phyloP scores from a whole-genome alignment of 495 filamentous ascomycete genomes.

The Aspergillus biplanus region DNA sequence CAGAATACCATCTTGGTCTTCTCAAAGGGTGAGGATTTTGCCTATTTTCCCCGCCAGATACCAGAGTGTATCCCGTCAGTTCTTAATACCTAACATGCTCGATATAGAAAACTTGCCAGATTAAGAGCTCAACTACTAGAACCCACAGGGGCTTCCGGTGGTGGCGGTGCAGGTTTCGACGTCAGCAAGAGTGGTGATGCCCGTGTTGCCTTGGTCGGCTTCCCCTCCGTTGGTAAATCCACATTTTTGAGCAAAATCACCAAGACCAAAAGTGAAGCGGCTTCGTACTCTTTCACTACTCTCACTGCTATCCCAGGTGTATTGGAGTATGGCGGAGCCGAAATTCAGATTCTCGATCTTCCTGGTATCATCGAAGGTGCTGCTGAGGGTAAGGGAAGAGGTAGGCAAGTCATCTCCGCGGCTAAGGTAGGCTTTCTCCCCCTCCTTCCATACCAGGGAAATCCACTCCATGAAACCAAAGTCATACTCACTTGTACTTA shows the following conservation, averaged over 20 bases:
- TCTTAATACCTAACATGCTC: neutral
- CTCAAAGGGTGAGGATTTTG: conserved; percentile 77
- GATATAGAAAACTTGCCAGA: conserved; percentile 78
- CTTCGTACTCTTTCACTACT: conserved; percentile 97
- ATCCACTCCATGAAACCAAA: too few relatives aligned
- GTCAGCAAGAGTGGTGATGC: conserved; percentile 97
- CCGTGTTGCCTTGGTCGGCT: conserved; percentile 94
- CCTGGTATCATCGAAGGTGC: conserved; percentile 99
- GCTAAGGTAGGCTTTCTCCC: conserved; percentile 61
- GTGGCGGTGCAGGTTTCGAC: conserved; percentile 85
- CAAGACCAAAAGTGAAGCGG: conserved; percentile 96
- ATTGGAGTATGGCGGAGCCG: conserved; percentile 95
- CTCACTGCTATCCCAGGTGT: conserved; percentile 97
- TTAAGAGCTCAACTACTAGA: conserved; percentile 95
- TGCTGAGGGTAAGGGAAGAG: conserved; percentile 93
- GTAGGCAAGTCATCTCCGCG: conserved; percentile 96
- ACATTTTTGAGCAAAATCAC: conserved; percentile 99
- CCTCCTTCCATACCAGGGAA: neutral
- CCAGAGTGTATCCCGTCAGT: neutral
- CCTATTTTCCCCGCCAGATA: neutral
- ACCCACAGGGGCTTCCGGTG: conserved; percentile 78
- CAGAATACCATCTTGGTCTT: conserved; percentile 97
- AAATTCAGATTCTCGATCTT: conserved; percentile 97
- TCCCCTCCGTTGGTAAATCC: conserved; percentile 98
- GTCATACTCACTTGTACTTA: neutral